Base-by-base conservation (phyloP, 2,329 filamentous ascomycete species). In the Furcasterigmium sp. region DNA sequence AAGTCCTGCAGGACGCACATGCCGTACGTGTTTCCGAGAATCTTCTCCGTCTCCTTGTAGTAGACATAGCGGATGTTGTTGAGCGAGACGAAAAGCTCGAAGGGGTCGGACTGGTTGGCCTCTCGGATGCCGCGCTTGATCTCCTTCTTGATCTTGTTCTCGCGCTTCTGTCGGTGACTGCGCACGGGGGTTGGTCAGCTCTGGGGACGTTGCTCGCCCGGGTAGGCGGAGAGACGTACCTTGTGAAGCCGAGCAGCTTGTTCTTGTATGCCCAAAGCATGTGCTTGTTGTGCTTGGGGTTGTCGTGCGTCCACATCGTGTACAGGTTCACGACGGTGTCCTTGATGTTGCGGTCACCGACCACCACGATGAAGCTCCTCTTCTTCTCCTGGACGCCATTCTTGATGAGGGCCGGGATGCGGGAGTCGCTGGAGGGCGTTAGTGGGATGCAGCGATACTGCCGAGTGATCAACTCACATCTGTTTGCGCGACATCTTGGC, bases 1-100 rank as follows among this genome's bases (percentile, higher is more conserved):
- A 98, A 98, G 61, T 98, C 93, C 65, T 98, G 93, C 54, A 98
- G 70, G 51, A 98, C 95, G 63, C 90, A 96, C 88, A 96, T 96
- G 61, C 91, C 91, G 61, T 93, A 98, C 35, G 93, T 98, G 64
- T 97, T 95, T 62, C 93, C 93, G 44, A 97, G 69, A 59, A 98
- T 96, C 75, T 96, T 97, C 59, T 98, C 93, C 21, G 93, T 97
- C 71, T 98, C 93, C 69, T 98, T 98, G 75, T 98, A 98, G 76
- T 95, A 98, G 45, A 93, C 89, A 78, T 98, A 98, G 65, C 93
- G 87, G 62, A 98, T 95, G 65, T 96, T 90, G 70, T 97, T 87
- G 45, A 95, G 82, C 46, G 90, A 93, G 56, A 97, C 85, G 68
- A 97, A 98, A 43, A 97, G 80, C 69, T 98, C 93, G 71, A 98